Base-by-base conservation (phyloP, 257 asterid genomes). In the Hygrophila difformis region DNA sequence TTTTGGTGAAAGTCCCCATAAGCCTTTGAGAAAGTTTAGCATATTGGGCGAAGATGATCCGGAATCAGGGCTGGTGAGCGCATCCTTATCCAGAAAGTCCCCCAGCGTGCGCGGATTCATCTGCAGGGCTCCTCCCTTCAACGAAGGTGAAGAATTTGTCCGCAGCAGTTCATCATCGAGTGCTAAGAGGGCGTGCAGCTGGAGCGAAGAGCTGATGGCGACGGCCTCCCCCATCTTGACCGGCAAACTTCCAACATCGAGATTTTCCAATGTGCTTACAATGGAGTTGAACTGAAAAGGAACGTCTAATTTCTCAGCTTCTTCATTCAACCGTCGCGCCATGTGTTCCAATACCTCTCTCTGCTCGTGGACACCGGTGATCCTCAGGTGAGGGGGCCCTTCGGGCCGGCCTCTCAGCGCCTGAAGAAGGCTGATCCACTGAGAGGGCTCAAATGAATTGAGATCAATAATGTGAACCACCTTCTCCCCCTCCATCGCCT, bases 211-310 rank as follows among this genome's bases (percentile, higher is more conserved):
- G 67, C 78, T 71, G 15, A 83, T 43, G 0, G 91, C 94, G 1
- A 83, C 71, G 35, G 94, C 91, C 51, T 83, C 94, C 23, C 94
- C 87, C 0, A 78, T 69, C 62, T 83, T 83, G 23, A 79, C 84
- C 1, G 70, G 66, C n/a, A 83, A 49, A 47, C 68, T 61, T 16
- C 45, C 94, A 3, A 68, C 42, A 23, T 76, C 80, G 26, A 83
- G 87, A 67, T 70, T 53, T 61, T 79, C 84, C 46, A 74, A 52
- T 17, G 13, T 64, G 76, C 69, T 51, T 10, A 83, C 71, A 0
- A 79, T 6, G 0, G 84, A 80, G 62, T 77, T 56, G 29, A 83
- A 83, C 36, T 83, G 92, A 54, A 83, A 79, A 12, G 87, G 78
- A 37, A 79, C 58, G 17, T 76, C 94, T 29, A 82, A 39, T 43